Percentiles rank a stretch among this genome's conserved stretches.
These are phyloP conservation scores for Mycena galopus DNA, from an alignment of 768 basidiomycete genomes.

Conservation along the genomic window DNA sequence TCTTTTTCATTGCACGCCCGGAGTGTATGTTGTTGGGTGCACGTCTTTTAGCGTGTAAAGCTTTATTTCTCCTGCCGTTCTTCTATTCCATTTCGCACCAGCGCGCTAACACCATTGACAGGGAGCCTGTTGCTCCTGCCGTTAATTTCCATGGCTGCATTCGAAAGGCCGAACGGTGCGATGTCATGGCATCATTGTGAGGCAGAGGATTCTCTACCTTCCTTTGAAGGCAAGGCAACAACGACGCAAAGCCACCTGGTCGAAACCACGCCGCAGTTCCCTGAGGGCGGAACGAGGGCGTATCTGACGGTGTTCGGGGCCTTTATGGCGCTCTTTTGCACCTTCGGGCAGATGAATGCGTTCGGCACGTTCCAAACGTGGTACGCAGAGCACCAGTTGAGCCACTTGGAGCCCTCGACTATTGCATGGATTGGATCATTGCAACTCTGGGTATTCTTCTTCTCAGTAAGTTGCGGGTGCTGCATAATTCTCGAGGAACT, in stretches of 20 bases:
- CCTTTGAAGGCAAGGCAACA: slow-evolving; percentile 34
- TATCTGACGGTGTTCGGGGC: slow-evolving; percentile 72
- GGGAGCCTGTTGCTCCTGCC: slow-evolving; percentile 34
- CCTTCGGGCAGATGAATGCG: slow-evolving; percentile 79
- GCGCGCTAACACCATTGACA: slow-evolving; percentile 21
- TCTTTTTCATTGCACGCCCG: too few species aligned
- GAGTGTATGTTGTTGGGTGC: too few species aligned
- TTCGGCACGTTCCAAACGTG: slow-evolving; percentile 81
- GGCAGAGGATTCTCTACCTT: slow-evolving; percentile 34
- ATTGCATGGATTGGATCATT: too few species aligned
- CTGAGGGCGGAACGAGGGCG: slow-evolving; percentile 50
- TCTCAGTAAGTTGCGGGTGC: slow-evolving; percentile 61
- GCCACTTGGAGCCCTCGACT: too few species aligned
- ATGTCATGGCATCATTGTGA: slow-evolving; percentile 39
- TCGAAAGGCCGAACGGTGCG: slow-evolving; percentile 28
- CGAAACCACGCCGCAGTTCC: slow-evolving; percentile 30
- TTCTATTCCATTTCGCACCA: too few species aligned
- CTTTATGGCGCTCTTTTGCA: slow-evolving; percentile 74
- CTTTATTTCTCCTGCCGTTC: too few species aligned
- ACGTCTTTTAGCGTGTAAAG: too few species aligned
- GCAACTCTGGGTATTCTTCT: too few species aligned
- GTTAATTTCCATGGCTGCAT: slow-evolving; percentile 26
- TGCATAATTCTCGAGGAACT: background rate
- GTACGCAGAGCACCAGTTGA: slow-evolving; percentile 75
- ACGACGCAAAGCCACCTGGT: slow-evolving; percentile 34